A percentile compares a stretch with the other conserved stretches of the same genome.
These are phyloP conservation scores for Leonotis leonurus DNA, from an alignment of 257 asterid species.

Conservation along the genomic window DNA sequence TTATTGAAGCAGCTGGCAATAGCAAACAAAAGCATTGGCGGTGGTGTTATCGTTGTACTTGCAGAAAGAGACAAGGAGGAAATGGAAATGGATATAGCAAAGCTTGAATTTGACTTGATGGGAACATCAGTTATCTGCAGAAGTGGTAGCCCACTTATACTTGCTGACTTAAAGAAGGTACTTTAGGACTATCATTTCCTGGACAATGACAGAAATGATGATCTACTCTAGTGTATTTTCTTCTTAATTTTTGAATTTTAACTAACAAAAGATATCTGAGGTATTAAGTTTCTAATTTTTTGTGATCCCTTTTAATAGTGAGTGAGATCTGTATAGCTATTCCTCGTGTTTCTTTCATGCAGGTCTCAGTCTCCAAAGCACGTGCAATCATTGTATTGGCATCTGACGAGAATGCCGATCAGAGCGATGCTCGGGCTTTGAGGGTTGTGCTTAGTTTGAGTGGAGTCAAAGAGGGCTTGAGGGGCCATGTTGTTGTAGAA, in stretches of 20 bases:
- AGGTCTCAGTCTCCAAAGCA: conserved; percentile 98
- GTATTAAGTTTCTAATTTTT: not conserved
- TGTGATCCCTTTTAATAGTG: not conserved
- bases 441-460: conserved; percentile 97
- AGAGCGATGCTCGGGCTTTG: conserved; percentile 98
- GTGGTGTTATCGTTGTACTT: conserved; percentile 90
- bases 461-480: conserved; percentile 86
- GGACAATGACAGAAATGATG: not conserved
- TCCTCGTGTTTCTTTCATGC: conserved; percentile 17
- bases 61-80: conserved; percentile 99
- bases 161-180: conserved; percentile 93
- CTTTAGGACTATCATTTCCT: not conserved
- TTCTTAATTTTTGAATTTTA: not conserved
- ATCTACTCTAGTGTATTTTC: conserved; percentile 1
- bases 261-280: not conserved
- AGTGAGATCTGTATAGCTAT: conserved; percentile 3
- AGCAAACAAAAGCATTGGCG: conserved; percentile 95
- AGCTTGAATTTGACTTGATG: conserved; percentile 91
- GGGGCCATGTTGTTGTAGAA: conserved; percentile 95
- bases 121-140: conserved; percentile 93
- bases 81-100: conserved; percentile 92
- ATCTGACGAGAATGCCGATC: conserved; percentile 95
- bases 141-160: conserved; percentile 97
- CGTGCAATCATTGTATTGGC: conserved; percentile 93
- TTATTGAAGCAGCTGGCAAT: conserved; percentile 92